These are phyloP conservation scores for Hygrocybe punicea DNA, from an alignment of 768 basidiomycete species.

Conservation along the genomic window DNA sequence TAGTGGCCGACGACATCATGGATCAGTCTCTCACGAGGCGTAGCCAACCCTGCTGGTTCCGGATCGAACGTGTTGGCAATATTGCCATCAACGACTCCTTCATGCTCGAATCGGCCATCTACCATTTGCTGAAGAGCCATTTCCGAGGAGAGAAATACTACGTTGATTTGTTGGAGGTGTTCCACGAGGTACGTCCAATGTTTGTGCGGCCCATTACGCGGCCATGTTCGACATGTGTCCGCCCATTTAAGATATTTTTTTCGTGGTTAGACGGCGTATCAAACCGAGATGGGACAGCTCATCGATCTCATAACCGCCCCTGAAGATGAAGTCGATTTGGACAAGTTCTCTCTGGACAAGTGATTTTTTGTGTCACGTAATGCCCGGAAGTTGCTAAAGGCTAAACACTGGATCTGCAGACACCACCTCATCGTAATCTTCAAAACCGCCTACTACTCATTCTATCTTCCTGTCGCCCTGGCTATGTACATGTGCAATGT, in stretches of 20 bases:
- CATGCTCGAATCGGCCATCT: slow-evolving; percentile 95
- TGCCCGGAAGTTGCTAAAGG: neutral
- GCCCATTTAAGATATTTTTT: neutral
- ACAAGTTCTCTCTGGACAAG: slow-evolving; percentile 85
- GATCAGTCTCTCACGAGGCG: slow-evolving; percentile 90
- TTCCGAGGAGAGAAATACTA: slow-evolving; percentile 82
- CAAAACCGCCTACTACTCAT: slow-evolving; percentile 98
- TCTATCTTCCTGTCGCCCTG: slow-evolving; percentile 96
- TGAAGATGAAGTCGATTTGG: slow-evolving; percentile 82
- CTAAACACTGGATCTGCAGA: slow-evolving; percentile 40
- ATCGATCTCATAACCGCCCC: slow-evolving; percentile 95
- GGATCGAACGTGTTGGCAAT: slow-evolving; percentile 57
- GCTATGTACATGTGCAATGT: slow-evolving; percentile 79
- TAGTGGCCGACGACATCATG: slow-evolving; percentile 98
- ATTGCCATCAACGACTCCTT: slow-evolving; percentile 95
- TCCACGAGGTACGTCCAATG: slow-evolving; percentile 56
- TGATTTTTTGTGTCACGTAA: slow-evolving; percentile 29
- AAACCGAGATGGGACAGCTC: slow-evolving; percentile 95
- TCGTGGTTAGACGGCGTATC: slow-evolving; percentile 53
- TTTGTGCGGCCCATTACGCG: neutral
- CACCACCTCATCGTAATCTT: slow-evolving; percentile 91
- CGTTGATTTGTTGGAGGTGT: slow-evolving; percentile 83
- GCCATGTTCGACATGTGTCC: neutral
- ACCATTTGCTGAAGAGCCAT: slow-evolving; percentile 81
- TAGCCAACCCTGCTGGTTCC: slow-evolving; percentile 95